These are phyloP conservation scores for Xerocomellus amylosporus DNA, from an alignment of 768 basidiomycete genomes.

Conservation along the genomic window DNA sequence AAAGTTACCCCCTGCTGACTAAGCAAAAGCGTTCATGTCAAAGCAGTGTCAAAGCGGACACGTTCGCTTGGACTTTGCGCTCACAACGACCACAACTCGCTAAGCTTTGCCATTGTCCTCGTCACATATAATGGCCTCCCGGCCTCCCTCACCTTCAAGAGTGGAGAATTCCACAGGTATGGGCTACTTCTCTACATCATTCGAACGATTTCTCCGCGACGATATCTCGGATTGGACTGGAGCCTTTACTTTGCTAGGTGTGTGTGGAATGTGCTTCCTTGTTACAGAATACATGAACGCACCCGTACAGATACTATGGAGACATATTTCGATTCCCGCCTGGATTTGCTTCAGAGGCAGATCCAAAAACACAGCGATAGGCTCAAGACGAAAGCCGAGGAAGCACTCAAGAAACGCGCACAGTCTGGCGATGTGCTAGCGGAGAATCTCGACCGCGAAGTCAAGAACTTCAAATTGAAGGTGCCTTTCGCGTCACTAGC, in stretches of 20 bases:
- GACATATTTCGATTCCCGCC: constrained; percentile 91
- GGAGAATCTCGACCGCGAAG: constrained; percentile 81
- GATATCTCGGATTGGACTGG: constrained; percentile 75
- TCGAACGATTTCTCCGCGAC: constrained; percentile 73
- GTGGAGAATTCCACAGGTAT: constrained; percentile 33
- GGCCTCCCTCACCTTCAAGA: constrained; percentile 39
- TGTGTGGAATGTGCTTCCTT: constrained; percentile 26
- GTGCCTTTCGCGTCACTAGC: constrained; percentile 37
- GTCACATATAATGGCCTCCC: constrained; percentile 33
- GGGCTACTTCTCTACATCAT: constrained; percentile 64
- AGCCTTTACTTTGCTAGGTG: constrained; percentile 85
- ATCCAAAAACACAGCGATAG: constrained; percentile 84
- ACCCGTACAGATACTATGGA: constrained; percentile 75
- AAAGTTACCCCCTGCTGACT: constrained; percentile 18
- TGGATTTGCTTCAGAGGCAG: constrained; percentile 78
- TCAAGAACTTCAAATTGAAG: constrained; percentile 84
- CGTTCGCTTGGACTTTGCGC: constrained; percentile 11
- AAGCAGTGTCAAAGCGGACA: neutral
- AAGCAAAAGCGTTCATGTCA: constrained; percentile 11
- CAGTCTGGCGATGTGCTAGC: constrained; percentile 59
- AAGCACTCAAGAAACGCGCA: constrained; percentile 64
- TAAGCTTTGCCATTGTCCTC: constrained; percentile 15
- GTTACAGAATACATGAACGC: neutral
- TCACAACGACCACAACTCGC: constrained; percentile 3
- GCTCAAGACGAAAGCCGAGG: constrained; percentile 79